These are phyloP conservation scores for Tilletiopsis washingtonensis DNA, from an alignment of 1,284 basidiomycete genomes.

Conservation along the genomic window DNA sequence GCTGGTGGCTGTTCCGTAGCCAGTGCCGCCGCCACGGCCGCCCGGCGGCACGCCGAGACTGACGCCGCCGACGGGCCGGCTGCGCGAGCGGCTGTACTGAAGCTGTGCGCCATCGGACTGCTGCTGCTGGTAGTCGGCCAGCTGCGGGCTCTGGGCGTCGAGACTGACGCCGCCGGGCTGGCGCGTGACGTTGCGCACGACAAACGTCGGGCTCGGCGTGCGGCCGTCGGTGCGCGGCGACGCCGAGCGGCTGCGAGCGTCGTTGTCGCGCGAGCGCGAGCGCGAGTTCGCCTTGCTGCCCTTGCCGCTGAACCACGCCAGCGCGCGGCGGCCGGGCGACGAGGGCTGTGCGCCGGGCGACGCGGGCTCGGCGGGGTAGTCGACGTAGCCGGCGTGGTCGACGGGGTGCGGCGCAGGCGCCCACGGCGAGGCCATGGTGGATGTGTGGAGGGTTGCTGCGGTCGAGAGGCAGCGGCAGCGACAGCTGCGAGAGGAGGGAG, in stretches of 20 bases:
- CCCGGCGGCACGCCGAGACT: conserved; percentile 34
- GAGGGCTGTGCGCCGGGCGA: neutral
- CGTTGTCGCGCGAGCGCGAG: neutral
- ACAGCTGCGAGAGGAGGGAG: too few relatives aligned
- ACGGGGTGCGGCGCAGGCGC: neutral
- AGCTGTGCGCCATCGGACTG: conserved; percentile 2
- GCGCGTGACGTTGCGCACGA: conserved; percentile 30
- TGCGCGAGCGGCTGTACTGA: conserved; percentile 18
- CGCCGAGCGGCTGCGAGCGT: neutral
- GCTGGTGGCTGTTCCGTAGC: conserved; percentile 27
- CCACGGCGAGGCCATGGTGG: neutral
- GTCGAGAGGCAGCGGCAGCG: too few relatives aligned
- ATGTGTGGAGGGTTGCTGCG: too few relatives aligned
- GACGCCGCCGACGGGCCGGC: conserved; percentile 14
- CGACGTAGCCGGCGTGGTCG: conserved; percentile 3
- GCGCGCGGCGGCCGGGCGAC: neutral
- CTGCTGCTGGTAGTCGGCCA: conserved; percentile 18
- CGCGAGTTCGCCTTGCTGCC: neutral
- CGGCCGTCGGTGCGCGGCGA: conserved; percentile 1
- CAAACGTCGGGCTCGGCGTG: conserved; percentile 15
- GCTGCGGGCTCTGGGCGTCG: conserved; percentile 6
- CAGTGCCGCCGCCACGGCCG: conserved; percentile 33
- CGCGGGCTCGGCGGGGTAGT: neutral
- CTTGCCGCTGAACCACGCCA: conserved; percentile 1
- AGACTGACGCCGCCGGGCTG: conserved; percentile 31